Evolutionary conservation across 495 filamentous ascomycete species (phyloP).

Genomic region (Penicillium salamii): DNA sequence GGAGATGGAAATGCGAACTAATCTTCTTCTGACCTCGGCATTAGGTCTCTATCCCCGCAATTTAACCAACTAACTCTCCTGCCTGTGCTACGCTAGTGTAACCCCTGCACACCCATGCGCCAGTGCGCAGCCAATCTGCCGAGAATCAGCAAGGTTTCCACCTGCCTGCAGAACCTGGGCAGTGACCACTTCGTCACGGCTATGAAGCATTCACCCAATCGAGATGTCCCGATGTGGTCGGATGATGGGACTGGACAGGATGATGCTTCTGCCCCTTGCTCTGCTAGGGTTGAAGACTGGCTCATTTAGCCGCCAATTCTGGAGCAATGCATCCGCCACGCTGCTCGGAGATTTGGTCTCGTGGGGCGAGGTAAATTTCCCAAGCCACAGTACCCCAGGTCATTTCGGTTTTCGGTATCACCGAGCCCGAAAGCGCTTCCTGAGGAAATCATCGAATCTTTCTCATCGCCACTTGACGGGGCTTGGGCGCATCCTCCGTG

Average conservation of each 20-base stretch:
- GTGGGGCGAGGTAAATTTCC: not conserved
- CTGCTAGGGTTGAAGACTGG: not conserved
- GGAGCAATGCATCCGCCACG: not conserved
- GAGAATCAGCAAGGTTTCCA: not conserved
- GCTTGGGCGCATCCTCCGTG: slow-evolving; percentile 20
- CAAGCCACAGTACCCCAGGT: not conserved
- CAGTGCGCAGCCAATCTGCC: slow-evolving; percentile 7
- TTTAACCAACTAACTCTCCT: not conserved
- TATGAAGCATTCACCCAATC: slow-evolving; percentile 2
- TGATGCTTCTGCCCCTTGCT: not conserved
- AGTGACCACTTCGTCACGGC: slow-evolving; percentile 16
- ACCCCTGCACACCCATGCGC: not conserved
- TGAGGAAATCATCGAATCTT: slow-evolving; percentile 3
- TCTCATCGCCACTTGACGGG: not conserved
- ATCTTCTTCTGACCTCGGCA: not conserved
- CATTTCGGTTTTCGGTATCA: not conserved
- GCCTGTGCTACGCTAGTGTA: slow-evolving; percentile 1
- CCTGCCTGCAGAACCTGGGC: slow-evolving; percentile 11
- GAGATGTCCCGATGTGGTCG: not conserved
- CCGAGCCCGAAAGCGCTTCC: not conserved
- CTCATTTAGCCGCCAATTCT: slow-evolving; percentile 11
- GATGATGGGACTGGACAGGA: not conserved
- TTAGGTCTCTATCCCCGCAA: not conserved
- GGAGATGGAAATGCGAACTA: too few species aligned
- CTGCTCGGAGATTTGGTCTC: not conserved